Percentiles rank a stretch among this genome's conserved stretches.
These are phyloP conservation scores for Flagelloscypha sp. DNA, from an alignment of 768 basidiomycete genomes.

Conservation along the genomic window DNA sequence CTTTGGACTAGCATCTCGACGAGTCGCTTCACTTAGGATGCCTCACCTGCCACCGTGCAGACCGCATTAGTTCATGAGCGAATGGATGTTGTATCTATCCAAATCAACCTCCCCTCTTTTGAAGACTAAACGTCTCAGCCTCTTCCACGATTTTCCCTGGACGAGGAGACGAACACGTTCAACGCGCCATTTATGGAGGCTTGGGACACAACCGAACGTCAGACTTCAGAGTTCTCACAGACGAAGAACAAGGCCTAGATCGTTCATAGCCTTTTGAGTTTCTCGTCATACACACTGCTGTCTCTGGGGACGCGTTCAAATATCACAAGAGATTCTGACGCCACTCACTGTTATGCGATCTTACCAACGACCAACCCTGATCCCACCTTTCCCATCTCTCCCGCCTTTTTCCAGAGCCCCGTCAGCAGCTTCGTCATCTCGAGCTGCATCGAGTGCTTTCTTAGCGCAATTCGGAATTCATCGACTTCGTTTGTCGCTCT, in stretches of 20 bases:
- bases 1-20: slow-evolving; percentile 48
- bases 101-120: slow-evolving; percentile 34
- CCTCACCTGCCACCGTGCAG: slow-evolving; percentile 26
- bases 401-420: slow-evolving; percentile 24
- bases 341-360: slow-evolving; percentile 40
- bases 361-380: slow-evolving; percentile 19
- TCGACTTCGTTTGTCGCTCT: slow-evolving; percentile 43
- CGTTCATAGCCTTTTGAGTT: slow-evolving; percentile 31
- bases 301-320: slow-evolving; percentile 31
- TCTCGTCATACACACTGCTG: slow-evolving; percentile 32
- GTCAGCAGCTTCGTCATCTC: slow-evolving; percentile 26
- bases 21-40: slow-evolving; percentile 34
- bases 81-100: slow-evolving; percentile 33
- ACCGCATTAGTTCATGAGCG: slow-evolving; percentile 31
- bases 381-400: slow-evolving; percentile 26
- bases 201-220: slow-evolving; percentile 38
- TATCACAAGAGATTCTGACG: slow-evolving; percentile 35
- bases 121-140: slow-evolving; percentile 26
- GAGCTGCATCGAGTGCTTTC: slow-evolving; percentile 33
- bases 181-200: slow-evolving; percentile 51
- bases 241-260: too few species aligned
- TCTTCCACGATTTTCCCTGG: slow-evolving; percentile 56
- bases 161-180: slow-evolving; percentile 50
- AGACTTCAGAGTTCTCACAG: slow-evolving; percentile 34
- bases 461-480: slow-evolving; percentile 42